These are phyloP conservation scores for Gnomoniopsis sp. DNA, from an alignment of 2,329 filamentous ascomycete species.

Conservation along the genomic window DNA sequence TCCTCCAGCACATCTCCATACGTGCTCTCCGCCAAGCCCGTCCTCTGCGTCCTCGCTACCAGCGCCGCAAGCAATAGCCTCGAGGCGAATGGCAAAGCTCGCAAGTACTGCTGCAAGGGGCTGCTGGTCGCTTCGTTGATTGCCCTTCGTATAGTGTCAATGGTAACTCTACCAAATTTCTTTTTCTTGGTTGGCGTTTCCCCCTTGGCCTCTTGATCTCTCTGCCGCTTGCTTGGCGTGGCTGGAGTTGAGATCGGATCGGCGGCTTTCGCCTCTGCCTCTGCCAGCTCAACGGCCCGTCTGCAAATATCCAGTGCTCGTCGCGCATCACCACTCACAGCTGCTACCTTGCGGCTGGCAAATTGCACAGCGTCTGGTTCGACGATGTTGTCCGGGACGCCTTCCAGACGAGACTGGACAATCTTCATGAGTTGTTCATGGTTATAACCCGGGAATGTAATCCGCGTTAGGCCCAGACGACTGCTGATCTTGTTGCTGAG, in stretches of 20 bases:
- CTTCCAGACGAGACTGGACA: slow-evolving; percentile 87
- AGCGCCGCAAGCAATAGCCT: slow-evolving; percentile 86
- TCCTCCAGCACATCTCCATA: slow-evolving; percentile 90
- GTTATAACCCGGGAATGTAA: slow-evolving; percentile 96
- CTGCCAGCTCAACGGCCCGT: slow-evolving; percentile 90
- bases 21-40: slow-evolving; percentile 81
- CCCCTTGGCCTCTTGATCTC: slow-evolving; percentile 23
- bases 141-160: slow-evolving; percentile 87
- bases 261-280: slow-evolving; percentile 56
- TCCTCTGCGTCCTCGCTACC: slow-evolving; percentile 73
- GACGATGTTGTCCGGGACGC: slow-evolving; percentile 84
- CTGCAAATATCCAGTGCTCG: slow-evolving; percentile 93
- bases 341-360: slow-evolving; percentile 91
- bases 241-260: slow-evolving; percentile 41
- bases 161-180: slow-evolving; percentile 67
- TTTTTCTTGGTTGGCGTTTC: slow-evolving; percentile 32
- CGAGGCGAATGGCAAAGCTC: slow-evolving; percentile 73
- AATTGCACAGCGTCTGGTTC: slow-evolving; percentile 94
- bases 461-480: slow-evolving; percentile 80
- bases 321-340: slow-evolving; percentile 90
- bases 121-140: slow-evolving; percentile 94
- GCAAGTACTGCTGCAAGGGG: slow-evolving; percentile 84
- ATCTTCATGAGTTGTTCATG: slow-evolving; percentile 97
- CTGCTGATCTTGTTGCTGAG: slow-evolving; percentile 98
- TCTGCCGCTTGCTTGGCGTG: slow-evolving; percentile 59